A percentile compares a stretch with the other conserved stretches of the same genome.
Conservation (phyloP, 2,329 filamentous ascomycete species). For the Penicillium thymicola region DNA sequence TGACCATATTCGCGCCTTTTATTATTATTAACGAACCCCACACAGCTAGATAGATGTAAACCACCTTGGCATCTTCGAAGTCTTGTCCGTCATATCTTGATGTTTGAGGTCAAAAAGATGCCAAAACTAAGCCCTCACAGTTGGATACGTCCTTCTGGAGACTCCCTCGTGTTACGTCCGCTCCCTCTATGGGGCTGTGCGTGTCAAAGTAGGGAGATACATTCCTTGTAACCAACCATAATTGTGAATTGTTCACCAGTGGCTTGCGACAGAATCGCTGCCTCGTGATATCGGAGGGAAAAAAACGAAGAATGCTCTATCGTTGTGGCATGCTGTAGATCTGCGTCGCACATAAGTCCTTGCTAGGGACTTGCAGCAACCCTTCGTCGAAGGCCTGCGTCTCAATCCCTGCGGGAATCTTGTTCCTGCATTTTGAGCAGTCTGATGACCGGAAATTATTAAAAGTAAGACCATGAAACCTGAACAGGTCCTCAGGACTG, state of each 20-base stretch:
- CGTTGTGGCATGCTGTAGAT: not conserved
- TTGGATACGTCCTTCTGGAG: conserved; percentile 26
- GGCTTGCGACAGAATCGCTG: not conserved
- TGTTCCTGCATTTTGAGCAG: not conserved
- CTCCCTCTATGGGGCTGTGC: conserved; percentile 37
- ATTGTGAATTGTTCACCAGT: not conserved
- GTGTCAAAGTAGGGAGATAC: conserved; percentile 47
- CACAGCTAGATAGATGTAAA: conserved; percentile 3
- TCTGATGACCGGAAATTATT: not conserved
- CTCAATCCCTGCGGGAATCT: not conserved
- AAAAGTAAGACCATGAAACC: not conserved
- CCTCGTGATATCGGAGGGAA: not conserved
- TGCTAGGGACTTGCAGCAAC: not conserved
- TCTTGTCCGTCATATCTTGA: conserved; percentile 43
- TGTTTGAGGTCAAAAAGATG: conserved; percentile 47
- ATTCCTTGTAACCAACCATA: conserved; percentile 23
- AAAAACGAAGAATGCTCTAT: not conserved
- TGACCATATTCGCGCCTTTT: not conserved
- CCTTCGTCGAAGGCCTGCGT: not conserved
- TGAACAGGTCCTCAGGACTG: not conserved
- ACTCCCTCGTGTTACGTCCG: conserved; percentile 46
- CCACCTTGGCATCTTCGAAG: conserved; percentile 43
- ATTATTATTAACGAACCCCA: not conserved
- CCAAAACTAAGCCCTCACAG: conserved; percentile 36
- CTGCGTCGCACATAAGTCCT: not conserved